Conservation (phyloP, 768 basidiomycete species). For the Trametes gibbosa region DNA sequence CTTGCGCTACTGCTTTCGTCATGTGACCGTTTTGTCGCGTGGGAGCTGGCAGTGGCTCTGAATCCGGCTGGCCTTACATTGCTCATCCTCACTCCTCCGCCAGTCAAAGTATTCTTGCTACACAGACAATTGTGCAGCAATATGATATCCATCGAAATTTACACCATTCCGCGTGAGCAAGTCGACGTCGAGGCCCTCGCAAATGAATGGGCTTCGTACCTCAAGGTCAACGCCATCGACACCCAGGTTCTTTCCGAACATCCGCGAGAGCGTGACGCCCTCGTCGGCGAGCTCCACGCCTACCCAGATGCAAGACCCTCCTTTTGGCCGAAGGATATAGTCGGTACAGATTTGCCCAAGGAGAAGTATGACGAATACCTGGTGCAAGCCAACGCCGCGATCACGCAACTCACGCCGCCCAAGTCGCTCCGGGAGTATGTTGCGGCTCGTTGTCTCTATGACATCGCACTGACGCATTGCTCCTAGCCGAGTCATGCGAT, state of each 20-base stretch:
- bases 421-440: background rate
- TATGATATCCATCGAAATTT: background rate
- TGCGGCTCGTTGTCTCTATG: background rate
- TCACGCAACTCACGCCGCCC: background rate
- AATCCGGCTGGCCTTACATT: no score
- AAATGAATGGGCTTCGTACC: background rate
- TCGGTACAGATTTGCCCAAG: background rate
- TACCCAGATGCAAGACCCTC: background rate
- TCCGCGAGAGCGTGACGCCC: background rate
- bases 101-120: no score
- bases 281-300: background rate
- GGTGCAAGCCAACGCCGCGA: background rate
- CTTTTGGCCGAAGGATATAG: background rate
- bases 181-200: slow-evolving; percentile 4
- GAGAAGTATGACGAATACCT: background rate
- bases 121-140: background rate
- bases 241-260: background rate
- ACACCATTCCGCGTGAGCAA: slow-evolving; percentile 1
- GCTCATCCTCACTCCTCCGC: no score
- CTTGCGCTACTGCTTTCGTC: no score
- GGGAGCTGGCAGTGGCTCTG: no score
- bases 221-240: background rate
- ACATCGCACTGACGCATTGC: background rate
- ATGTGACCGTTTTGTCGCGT: no score
- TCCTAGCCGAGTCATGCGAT: background rate